A percentile compares a stretch with the other conserved stretches of the same genome.
phyloP scores from a whole-genome alignment of 306 rosid genomes.

The Prunus fruticosa region DNA sequence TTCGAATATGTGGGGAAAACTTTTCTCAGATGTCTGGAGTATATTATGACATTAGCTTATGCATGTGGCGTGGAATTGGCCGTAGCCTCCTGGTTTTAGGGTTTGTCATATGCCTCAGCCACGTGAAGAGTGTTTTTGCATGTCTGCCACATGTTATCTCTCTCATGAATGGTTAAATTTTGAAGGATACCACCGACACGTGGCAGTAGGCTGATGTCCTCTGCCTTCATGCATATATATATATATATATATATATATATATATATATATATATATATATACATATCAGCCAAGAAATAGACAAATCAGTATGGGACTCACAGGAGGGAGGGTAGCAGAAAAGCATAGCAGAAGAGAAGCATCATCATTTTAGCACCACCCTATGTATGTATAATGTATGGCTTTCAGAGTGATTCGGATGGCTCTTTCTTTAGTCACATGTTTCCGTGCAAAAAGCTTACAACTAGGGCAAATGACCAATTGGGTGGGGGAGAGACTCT shows the following conservation, averaged over 20 bases:
- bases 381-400: too few relatives aligned
- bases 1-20: too few relatives aligned
- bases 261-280: too few relatives aligned
- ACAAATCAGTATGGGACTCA: not conserved
- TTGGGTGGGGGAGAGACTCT: not conserved
- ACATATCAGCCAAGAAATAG: not conserved
- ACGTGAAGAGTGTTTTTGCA: constrained; percentile 13
- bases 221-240: not conserved
- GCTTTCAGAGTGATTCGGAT: not conserved
- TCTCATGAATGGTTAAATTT: not conserved
- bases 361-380: not conserved
- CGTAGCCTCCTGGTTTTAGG: not conserved
- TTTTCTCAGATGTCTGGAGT: not conserved
- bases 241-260: too few relatives aligned
- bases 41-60: not conserved
- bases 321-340: not conserved
- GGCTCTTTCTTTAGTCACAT: not conserved
- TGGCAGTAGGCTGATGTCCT: not conserved
- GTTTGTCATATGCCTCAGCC: constrained; percentile 4
- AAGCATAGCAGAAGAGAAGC: not conserved
- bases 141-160: constrained; percentile 2
- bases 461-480: not conserved
- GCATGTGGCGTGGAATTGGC: not conserved
- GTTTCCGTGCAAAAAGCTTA: not conserved
- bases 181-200: not conserved